These are phyloP conservation scores for Chloroidium sp. DNA, from an alignment of 163 green algal species.

Conservation along the genomic window DNA sequence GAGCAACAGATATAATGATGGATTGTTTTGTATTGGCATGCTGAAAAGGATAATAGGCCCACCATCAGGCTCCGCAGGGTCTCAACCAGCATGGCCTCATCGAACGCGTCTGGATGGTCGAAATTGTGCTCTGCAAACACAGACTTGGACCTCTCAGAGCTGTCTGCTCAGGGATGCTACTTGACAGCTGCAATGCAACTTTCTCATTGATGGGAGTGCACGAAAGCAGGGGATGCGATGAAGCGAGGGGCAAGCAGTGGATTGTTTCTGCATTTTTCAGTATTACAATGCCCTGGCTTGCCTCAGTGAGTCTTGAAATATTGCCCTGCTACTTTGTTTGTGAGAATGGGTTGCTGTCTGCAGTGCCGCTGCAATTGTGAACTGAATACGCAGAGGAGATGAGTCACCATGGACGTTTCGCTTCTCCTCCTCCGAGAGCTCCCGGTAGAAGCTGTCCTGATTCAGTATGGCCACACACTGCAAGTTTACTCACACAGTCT, in stretches of 20 bases:
- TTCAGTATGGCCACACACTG: constrained; percentile 76
- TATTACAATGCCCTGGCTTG: too few relatives aligned
- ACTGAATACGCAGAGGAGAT: neutral
- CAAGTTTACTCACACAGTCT: constrained; percentile 8
- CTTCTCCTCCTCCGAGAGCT: constrained; percentile 50
- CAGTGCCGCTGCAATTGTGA: neutral
- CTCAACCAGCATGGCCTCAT: constrained; percentile 44
- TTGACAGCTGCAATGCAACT: too few relatives aligned
- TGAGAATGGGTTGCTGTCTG: neutral
- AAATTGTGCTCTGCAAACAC: constrained; percentile 81
- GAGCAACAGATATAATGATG: too few relatives aligned
- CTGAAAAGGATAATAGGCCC: neutral
- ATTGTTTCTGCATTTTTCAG: too few relatives aligned
- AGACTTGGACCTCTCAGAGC: too few relatives aligned
- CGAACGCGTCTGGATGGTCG: constrained; percentile 76
- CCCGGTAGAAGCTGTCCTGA: constrained; percentile 78
- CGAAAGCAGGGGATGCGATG: too few relatives aligned
- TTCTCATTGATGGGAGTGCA: too few relatives aligned
- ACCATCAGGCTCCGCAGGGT: constrained; percentile 48
- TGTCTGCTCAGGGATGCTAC: too few relatives aligned
- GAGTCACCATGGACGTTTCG: constrained; percentile 27
- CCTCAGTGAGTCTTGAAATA: too few relatives aligned
- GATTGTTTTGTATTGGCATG: too few relatives aligned
- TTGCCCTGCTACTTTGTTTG: too few relatives aligned
- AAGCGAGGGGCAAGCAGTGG: too few relatives aligned